Percentiles rank a stretch among this genome's conserved stretches.
phyloP scores from a whole-genome alignment of 1,284 basidiomycete genomes.

The Fomitopsis schrenkii region DNA sequence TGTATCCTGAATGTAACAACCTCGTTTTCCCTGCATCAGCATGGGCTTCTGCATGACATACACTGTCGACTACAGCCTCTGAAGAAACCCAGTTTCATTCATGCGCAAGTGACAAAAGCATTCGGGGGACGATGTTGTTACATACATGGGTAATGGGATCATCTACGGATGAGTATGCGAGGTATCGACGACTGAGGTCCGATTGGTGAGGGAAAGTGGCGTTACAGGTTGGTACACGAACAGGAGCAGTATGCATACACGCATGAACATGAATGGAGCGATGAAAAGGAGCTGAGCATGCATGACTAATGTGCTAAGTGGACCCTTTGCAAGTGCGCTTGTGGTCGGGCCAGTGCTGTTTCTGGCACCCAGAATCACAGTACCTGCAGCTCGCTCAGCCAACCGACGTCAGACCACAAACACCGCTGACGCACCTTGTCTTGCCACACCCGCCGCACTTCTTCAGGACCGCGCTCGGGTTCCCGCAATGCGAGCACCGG shows the following conservation, averaged over 20 bases:
- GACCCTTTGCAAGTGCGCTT: conserved; percentile 16
- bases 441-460: conserved; percentile 27
- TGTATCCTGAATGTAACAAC: too few relatives aligned
- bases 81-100: too few relatives aligned
- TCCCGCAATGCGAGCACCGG: conserved; percentile 54
- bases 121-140: too few relatives aligned
- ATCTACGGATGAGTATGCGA: too few relatives aligned
- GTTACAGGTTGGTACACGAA: too few relatives aligned
- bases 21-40: too few relatives aligned
- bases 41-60: too few relatives aligned
- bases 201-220: too few relatives aligned
- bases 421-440: conserved; percentile 31
- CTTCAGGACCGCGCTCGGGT: conserved; percentile 50
- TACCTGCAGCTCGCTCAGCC: conserved; percentile 31
- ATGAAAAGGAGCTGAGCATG: background rate
- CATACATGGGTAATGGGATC: too few relatives aligned
- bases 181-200: too few relatives aligned
- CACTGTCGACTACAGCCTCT: too few relatives aligned
- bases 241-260: background rate
- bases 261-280: background rate
- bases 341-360: conserved; percentile 40
- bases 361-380: conserved; percentile 48
- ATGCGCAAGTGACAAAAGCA: too few relatives aligned
- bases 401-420: background rate
- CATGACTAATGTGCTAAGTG: background rate